Base-by-base conservation (phyloP, 148 eudicot genomes). In the Mesembryanthemum crystallinum region DNA sequence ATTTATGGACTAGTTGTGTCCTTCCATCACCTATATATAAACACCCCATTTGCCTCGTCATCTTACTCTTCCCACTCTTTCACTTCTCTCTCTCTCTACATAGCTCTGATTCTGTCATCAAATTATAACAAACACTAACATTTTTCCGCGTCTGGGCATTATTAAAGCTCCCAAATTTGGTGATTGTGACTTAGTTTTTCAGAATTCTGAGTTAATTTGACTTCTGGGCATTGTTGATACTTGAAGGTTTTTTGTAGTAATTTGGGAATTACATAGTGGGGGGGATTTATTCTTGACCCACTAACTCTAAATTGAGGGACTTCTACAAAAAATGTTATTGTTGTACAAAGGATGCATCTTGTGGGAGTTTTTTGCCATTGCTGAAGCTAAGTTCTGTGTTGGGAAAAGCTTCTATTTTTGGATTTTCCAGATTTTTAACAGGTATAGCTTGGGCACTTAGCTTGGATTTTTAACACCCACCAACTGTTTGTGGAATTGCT, bases 321-420 rank as follows among this genome's bases (percentile, higher is more conserved):
- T 84, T 79, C 23, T 59, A 51, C 51, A 79, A 78, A 89, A 85
- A 64, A 88, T 91, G 92, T 39, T 87, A 73, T 77, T 77, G 88
- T 78, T 83, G 76, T 71, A 73, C 82, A 84, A 84, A 43, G 83
- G 87, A 77, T 84, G 85, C 80, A 91, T 85, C 17, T 42, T 85
- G 8, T 85, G 91, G 88, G 88, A 85, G 73, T 83, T 84, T 20
- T 77, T 79, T 77, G 80, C 85, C 32, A 69, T 79, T 80, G 85
- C 84, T 86, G 90, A 91, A 76, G 83, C 84, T 32, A 88, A 88
- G 59, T 87, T 84, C 43, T 85, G 85, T 79, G 86, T 91, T 75
- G 87, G 75, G 35, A 89, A 89, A 83, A 85, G 89, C 77, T 91
- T 89, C 79, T 89, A 91, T 76, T 91, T 91, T 77, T 91, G 93